Evolutionary conservation across 2,329 filamentous ascomycete species (phyloP), one percentile per base, ranked within the genome.

Genomic region (Ascochyta rabiei): DNA sequence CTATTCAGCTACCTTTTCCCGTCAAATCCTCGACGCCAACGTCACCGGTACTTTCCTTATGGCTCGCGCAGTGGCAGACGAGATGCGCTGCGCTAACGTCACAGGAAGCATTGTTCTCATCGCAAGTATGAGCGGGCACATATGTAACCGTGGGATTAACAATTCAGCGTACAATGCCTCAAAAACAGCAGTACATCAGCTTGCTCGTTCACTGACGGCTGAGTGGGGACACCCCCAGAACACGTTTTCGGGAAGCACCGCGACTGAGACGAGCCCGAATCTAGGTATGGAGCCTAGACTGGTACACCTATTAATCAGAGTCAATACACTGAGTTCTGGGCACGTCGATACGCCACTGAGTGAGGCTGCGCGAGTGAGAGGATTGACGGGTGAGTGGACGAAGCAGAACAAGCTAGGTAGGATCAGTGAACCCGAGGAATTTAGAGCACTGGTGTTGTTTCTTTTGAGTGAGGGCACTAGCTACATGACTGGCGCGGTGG

Each of bases 401-500:
- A 58, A 47, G 18, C 67, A 74, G 39, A 74, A 71, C 52, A 74
- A 75, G 72, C 56, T 76, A 13, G 67, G 66, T 9, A 59, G 70
- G 2, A 66, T 76, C 33, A 73, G 70, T 41, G 76, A 63, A 45
- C 51, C 57, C 15, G 62, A 68, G 16, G 67, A 71, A 45, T 68
- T 57, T 31, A 58, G 64, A 34, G 65, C 56, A 5, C 57, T 65
- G 0, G 56, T 62, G n/a, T n/a, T 71, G 18, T 73, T 79, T 61
- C 41, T 69, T 41, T 35, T 70, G n/a, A 60, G 55, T 1, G 64
- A 67, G 2, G 68, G 63, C 7, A 86, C 86, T 46, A 81, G 80
- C 44, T 93, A 93, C 75, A 86, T 92, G 56, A 87, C 85, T 9
- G 84, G 77, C 18, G 70, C 76, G 18, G 63, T 33, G 12, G 15